These are phyloP conservation scores for Earliella scabrosa DNA, from an alignment of 1,284 basidiomycete genomes.

Conservation along the genomic window DNA sequence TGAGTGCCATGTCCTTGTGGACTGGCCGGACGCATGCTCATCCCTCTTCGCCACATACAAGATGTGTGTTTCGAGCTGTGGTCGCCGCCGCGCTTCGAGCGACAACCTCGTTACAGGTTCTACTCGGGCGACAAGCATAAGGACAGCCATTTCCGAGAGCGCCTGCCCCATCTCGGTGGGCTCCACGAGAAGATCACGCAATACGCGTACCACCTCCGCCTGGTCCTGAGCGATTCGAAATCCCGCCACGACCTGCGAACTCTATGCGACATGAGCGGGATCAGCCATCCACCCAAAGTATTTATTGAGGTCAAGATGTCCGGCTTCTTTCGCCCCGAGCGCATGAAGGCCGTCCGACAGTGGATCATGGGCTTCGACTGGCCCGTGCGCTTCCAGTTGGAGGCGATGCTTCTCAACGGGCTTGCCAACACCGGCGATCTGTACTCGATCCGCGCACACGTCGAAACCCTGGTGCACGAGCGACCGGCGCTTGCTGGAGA, in stretches of 20 bases:
- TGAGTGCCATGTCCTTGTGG: conserved; percentile 35
- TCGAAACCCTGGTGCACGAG: conserved; percentile 43
- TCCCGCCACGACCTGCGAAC: conserved; percentile 47
- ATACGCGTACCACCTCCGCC: conserved; percentile 68
- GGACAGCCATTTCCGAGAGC: conserved; percentile 53
- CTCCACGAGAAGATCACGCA: conserved; percentile 57
- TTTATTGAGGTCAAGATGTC: conserved; percentile 50
- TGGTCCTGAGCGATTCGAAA: conserved; percentile 50
- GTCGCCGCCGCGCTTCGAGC: conserved; percentile 61
- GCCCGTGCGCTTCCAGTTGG: conserved; percentile 72
- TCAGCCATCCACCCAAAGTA: conserved; percentile 40
- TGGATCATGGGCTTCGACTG: conserved; percentile 52
- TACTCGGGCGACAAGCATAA: conserved; percentile 41
- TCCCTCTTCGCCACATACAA: conserved; percentile 25
- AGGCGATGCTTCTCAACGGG: conserved; percentile 63
- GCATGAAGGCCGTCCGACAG: conserved; percentile 46
- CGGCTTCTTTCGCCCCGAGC: conserved; percentile 52
- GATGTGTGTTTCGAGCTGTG: conserved; percentile 66
- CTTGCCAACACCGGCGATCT: conserved; percentile 58
- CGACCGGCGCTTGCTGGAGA: conserved; percentile 42
- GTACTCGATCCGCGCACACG: conserved; percentile 42
- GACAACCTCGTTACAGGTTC: conserved; percentile 55
- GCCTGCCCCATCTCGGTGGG: conserved; percentile 58
- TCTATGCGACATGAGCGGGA: conserved; percentile 55
- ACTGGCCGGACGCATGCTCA: no score